Conservation (phyloP, 805 yeast genomes). For the Monosporozyma yasuniensis region DNA sequence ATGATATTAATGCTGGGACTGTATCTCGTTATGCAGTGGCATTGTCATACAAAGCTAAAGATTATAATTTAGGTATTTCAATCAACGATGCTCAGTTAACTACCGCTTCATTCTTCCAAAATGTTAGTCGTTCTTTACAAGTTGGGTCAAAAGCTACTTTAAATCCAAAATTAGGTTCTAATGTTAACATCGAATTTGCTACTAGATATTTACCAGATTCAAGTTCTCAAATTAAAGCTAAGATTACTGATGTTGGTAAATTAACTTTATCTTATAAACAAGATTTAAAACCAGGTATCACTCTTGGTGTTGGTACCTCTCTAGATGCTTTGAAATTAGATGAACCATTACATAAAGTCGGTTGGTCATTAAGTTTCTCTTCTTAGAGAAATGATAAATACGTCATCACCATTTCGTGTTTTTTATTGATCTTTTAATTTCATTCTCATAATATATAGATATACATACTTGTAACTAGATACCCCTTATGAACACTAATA, state of each 20-base stretch:
- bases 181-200: slow-evolving; percentile 92
- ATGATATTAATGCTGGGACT: slow-evolving; percentile 88
- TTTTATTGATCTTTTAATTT: not conserved
- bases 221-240: slow-evolving; percentile 88
- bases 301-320: slow-evolving; percentile 93
- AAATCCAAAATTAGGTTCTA: slow-evolving; percentile 64
- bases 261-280: slow-evolving; percentile 92
- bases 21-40: slow-evolving; percentile 91
- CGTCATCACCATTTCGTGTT: not conserved
- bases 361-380: slow-evolving; percentile 86
- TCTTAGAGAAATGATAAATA: slow-evolving; percentile 41
- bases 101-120: slow-evolving; percentile 96
- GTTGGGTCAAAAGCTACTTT: slow-evolving; percentile 97
- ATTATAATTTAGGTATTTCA: slow-evolving; percentile 64
- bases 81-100: slow-evolving; percentile 79
- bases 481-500: not conserved
- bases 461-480: not conserved
- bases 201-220: slow-evolving; percentile 87
- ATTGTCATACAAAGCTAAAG: slow-evolving; percentile 83
- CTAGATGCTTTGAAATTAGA: slow-evolving; percentile 91
- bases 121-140: slow-evolving; percentile 82
- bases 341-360: slow-evolving; percentile 97
- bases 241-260: slow-evolving; percentile 92
- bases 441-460: not conserved
- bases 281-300: slow-evolving; percentile 91